Base-by-base conservation (phyloP, 179 eudicot species). In the Silene coronaria region DNA sequence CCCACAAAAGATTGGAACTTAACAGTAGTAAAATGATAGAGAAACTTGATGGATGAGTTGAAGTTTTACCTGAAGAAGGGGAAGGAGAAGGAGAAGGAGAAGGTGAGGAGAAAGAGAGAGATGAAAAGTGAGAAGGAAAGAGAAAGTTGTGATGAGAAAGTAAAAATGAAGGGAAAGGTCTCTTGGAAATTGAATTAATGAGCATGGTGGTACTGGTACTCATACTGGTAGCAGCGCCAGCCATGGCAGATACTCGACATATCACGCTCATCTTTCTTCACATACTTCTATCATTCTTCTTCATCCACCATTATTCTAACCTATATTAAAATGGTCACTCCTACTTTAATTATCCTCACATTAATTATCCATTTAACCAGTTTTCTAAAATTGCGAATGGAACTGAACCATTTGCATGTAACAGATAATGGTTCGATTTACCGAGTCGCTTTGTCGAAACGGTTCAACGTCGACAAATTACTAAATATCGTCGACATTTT, bases 51-150 rank as follows among this genome's bases (percentile, higher is more conserved):
- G 71, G 27, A n/a, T 10, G 2, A 21, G n/a, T 72, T 6, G 46
- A n/a, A 2, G 45, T 53, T 78, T 53, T 78, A 81, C 81, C 84
- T 78, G 84, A 71, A 70, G 81, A 63, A 62, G 70, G 28, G 19
- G 80, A 53, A 17, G 75, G 30, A 70, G 81, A 63, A 62, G 70
- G 28, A 26, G 80, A 53, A 17, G 75, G 30, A 14, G 73, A 19
- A 14, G 51, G 2, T 0, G 70, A 36, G 36, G 71, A 36, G 51
- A 8, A 45, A 22, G 75, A 61, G 76, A 73, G 72, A 34, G 80
- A 81, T 6, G 59, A 58, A 27, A 55, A 62, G 45, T 45, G 22
- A 2, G 75, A 46, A 26, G 76, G 24, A 6, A 0, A 51, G 11
- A 21, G 67, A 60, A 53, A 74, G 6, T 10, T 13, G 14, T 26